Percentiles rank a stretch among this genome's conserved stretches.
phyloP scores from a whole-genome alignment of 257 asterid species.

The Solanum sparsipilum region DNA sequence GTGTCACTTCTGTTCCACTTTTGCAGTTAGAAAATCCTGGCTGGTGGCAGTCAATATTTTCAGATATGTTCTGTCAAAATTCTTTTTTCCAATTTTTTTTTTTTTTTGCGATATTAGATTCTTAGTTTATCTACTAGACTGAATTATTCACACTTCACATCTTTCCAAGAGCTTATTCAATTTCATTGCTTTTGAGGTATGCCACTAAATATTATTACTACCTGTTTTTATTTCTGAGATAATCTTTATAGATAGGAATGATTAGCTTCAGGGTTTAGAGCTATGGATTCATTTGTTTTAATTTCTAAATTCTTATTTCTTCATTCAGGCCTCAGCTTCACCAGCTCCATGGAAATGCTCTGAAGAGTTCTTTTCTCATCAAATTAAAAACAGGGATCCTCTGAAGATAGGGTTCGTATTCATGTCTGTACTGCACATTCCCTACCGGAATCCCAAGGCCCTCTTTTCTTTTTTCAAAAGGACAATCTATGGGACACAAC shows the following conservation, averaged over 20 bases:
- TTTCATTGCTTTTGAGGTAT: neutral
- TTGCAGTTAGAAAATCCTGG: neutral
- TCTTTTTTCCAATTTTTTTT: neutral
- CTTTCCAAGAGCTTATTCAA: neutral
- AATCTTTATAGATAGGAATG: neutral
- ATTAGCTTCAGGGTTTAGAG: neutral
- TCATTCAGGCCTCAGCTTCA: constrained; percentile 55
- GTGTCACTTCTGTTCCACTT: neutral
- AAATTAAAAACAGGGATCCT: constrained; percentile 79
- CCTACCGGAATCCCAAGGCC: neutral
- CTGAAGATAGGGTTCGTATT: constrained; percentile 73
- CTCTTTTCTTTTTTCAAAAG: neutral
- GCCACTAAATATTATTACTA: neutral
- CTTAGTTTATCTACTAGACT: neutral
- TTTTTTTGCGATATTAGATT: neutral
- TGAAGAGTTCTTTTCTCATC: constrained; percentile 73
- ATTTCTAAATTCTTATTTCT: neutral
- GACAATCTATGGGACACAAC: neutral
- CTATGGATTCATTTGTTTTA: neutral
- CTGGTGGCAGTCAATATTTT: neutral
- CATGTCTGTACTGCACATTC: constrained; percentile 1
- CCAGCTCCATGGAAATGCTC: constrained; percentile 99
- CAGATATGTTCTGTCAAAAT: neutral
- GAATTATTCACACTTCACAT: neutral
- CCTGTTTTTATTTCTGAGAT: neutral